A percentile compares a stretch with the other conserved stretches of the same genome.
phyloP scores from a whole-genome alignment of 441 rosid species.

The Raphanus hybrid region DNA sequence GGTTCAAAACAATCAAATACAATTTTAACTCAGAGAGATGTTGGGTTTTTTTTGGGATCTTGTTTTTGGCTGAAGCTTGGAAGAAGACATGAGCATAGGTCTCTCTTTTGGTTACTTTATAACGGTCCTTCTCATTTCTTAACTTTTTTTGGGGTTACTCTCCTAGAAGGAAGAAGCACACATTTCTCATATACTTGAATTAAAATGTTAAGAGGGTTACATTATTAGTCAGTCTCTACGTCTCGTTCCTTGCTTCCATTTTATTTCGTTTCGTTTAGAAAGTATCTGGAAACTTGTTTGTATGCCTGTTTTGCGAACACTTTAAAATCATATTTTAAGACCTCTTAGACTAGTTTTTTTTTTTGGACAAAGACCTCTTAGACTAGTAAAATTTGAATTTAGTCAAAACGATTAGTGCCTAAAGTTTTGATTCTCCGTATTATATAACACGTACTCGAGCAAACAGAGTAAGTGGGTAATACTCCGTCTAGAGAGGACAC shows the following conservation, averaged over 20 bases:
- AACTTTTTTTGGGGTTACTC: not conserved
- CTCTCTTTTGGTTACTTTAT: slow-evolving; percentile 21
- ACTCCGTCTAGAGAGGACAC: not conserved
- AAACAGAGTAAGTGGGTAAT: not conserved
- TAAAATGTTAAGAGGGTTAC: not conserved
- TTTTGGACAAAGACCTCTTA: not conserved
- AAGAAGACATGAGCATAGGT: slow-evolving; percentile 24
- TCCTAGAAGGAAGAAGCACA: not conserved
- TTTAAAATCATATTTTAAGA: not conserved
- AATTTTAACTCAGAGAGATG: slow-evolving; percentile 24
- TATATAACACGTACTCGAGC: not conserved
- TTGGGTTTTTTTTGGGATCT: slow-evolving; percentile 12
- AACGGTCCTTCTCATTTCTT: slow-evolving; percentile 2
- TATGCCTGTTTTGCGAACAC: not conserved
- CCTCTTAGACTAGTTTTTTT: not conserved
- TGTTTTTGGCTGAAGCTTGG: slow-evolving; percentile 27
- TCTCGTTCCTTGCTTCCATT: not conserved
- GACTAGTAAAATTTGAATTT: not conserved
- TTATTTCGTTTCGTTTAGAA: not conserved
- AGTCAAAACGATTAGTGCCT: not conserved
- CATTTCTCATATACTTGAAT: not conserved
- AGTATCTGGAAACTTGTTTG: not conserved
- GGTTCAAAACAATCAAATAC: slow-evolving; percentile 13
- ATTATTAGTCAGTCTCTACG: not conserved
- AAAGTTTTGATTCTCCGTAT: not conserved